Conservation (phyloP, 2,329 filamentous ascomycete genomes). For the Arthrinium phaeospermum region DNA sequence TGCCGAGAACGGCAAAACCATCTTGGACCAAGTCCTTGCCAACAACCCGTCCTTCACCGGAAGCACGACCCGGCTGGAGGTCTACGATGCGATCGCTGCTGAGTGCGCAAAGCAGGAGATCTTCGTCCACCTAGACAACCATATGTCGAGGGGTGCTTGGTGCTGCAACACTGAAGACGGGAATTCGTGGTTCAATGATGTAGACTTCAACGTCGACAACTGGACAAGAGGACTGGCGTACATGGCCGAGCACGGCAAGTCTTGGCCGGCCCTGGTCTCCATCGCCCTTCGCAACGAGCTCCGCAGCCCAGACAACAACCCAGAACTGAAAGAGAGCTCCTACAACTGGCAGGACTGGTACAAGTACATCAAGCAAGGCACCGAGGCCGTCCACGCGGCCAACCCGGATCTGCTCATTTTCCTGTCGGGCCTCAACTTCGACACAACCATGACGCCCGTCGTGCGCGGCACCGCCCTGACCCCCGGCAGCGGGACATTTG, state of each 20-base stretch:
- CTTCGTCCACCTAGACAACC: conserved; percentile 66
- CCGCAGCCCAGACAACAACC: conserved; percentile 48
- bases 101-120: conserved; percentile 61
- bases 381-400: conserved; percentile 54
- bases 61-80: conserved; percentile 51
- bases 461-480: conserved; percentile 53
- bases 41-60: conserved; percentile 63
- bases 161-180: conserved; percentile 61
- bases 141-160: conserved; percentile 64
- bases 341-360: conserved; percentile 67
- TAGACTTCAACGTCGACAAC: conserved; percentile 60
- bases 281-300: conserved; percentile 61
- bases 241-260: conserved; percentile 62
- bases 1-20: conserved; percentile 52
- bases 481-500: conserved; percentile 52
- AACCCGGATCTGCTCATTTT: conserved; percentile 62
- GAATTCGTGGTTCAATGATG: conserved; percentile 67
- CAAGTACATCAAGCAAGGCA: conserved; percentile 52
- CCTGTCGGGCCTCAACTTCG: conserved; percentile 63
- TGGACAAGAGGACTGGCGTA: conserved; percentile 66
- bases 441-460: conserved; percentile 59
- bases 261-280: conserved; percentile 54
- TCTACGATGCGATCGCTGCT: conserved; percentile 67
- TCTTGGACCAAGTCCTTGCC: conserved; percentile 56
- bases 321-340: conserved; percentile 37